Conservation (phyloP, 1,284 basidiomycete genomes). For the Porodaedalea pini region DNA sequence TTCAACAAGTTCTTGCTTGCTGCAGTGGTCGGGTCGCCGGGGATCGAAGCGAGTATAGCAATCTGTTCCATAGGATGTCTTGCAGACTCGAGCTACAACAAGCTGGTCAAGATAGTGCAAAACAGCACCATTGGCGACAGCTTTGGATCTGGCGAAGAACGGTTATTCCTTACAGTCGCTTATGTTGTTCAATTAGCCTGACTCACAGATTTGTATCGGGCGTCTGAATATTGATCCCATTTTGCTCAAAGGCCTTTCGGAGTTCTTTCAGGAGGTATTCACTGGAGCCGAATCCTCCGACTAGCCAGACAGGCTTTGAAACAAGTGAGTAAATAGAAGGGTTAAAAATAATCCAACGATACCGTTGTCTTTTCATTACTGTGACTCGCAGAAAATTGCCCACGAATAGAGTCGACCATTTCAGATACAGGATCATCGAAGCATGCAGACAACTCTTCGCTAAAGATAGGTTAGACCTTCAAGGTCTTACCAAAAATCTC, state of each 20-base stretch:
- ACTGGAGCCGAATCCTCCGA: constrained; percentile 75
- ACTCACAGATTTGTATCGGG: constrained; percentile 72
- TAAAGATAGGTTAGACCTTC: background rate
- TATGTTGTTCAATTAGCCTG: background rate
- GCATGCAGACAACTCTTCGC: constrained; percentile 57
- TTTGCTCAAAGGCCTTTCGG: constrained; percentile 54
- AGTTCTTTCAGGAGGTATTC: constrained; percentile 73
- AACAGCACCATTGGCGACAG: constrained; percentile 12
- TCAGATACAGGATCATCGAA: constrained; percentile 75
- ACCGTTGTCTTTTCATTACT: constrained; percentile 41
- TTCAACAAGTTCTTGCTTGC: background rate
- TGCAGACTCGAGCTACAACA: background rate
- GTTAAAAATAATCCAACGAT: constrained; percentile 9
- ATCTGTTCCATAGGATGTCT: constrained; percentile 1
- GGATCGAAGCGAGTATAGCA: background rate
- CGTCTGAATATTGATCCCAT: constrained; percentile 57
- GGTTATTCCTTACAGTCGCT: too few species aligned
- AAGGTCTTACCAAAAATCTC: background rate
- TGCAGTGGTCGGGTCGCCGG: background rate
- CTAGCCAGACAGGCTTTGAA: constrained; percentile 64
- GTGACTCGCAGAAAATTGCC: constrained; percentile 61
- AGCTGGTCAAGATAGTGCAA: background rate
- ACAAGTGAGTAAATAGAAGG: background rate
- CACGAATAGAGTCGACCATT: constrained; percentile 57
- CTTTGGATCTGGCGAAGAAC: constrained; percentile 8